Evolutionary conservation across 768 basidiomycete genomes (phyloP), one percentile per base, ranked within the genome.

Genomic region (Trametes sanguinea): DNA sequence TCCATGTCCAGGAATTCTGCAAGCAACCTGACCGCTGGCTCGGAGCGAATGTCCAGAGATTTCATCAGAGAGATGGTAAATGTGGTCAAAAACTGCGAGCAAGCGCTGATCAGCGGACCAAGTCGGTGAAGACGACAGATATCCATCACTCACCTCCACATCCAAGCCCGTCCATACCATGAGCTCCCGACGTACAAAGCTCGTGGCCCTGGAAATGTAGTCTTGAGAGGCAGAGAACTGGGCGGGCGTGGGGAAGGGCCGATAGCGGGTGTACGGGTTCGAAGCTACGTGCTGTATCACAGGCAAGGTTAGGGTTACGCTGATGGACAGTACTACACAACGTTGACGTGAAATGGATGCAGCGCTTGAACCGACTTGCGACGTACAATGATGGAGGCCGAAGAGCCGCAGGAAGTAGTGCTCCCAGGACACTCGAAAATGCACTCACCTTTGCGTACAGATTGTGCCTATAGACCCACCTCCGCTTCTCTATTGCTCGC

Each of bases 21-120:
- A 7, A 98, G 79, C 14, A 92, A 74, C 68, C 88, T 90, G 46
- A 98, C 83, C 44, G 94, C 92, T 42, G 89, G 85, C 75, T 94
- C 89, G 11, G 93, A 91, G 45, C 95, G 91, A 59, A 98, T 90
- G 76, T 98, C 95, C 57, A 97, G 85, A 3, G 91, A 83, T 75
- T 94, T 93, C 87, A 98, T 93, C 67, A 98, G 78, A 2, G 94
- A 93, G 54, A 96, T 76, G 17, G 86, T 92, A 75, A 95, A 92
- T 2, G 87, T 90, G 11, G 92, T 94, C 56, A 98, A 80, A 74
- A 95, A 98, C 91, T 94, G 8, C 29, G 13, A 52, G 66, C 29
- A 13, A 6, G 5, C 17, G 27, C 42, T 59, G 50, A 59, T 32
- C 27, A 27, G 14, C 27, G 10, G 10, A n/a, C 44, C 50, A 29